A percentile compares a stretch with the other conserved stretches of the same genome.
phyloP scores from a whole-genome alignment of 1,284 basidiomycete genomes.

The Puccinia coronata region DNA sequence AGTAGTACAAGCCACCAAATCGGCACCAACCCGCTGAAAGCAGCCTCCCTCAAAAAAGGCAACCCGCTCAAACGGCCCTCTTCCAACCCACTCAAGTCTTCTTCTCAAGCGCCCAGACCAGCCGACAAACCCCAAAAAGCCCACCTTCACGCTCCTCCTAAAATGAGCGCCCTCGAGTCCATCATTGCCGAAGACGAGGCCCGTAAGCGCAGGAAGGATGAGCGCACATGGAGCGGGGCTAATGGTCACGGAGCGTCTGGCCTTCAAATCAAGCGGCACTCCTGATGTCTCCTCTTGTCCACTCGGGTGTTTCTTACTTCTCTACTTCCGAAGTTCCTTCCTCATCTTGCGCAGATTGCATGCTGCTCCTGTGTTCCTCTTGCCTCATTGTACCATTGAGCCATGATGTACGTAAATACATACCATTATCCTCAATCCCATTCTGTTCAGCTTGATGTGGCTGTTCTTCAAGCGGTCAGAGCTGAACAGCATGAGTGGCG shows the following conservation, averaged over 20 bases:
- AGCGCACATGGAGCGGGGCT: conserved; percentile 42
- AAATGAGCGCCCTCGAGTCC: conserved; percentile 42
- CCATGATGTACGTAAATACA: no score
- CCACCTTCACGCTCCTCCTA: not conserved
- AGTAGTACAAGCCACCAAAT: not conserved
- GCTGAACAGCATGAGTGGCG: no score
- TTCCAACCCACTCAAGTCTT: conserved; percentile 25
- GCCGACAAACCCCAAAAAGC: conserved; percentile 10
- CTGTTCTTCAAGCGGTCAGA: no score
- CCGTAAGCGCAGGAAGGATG: conserved; percentile 30
- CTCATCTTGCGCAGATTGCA: not conserved
- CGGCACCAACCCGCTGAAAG: not conserved
- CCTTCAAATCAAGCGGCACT: conserved; percentile 28
- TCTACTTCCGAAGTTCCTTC: no score
- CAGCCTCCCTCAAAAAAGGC: conserved; percentile 26
- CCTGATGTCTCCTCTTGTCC: not conserved
- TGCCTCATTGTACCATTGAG: no score
- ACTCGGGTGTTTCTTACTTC: no score
- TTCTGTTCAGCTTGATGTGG: no score
- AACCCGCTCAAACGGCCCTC: conserved; percentile 42
- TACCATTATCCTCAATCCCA: no score
- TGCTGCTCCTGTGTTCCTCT: no score
- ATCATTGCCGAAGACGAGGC: conserved; percentile 49
- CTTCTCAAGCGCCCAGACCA: not conserved
- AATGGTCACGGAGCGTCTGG: conserved; percentile 40